Evolutionary conservation across 805 yeast genomes (phyloP).

Genomic region (Schwanniomyces sp.): DNA sequence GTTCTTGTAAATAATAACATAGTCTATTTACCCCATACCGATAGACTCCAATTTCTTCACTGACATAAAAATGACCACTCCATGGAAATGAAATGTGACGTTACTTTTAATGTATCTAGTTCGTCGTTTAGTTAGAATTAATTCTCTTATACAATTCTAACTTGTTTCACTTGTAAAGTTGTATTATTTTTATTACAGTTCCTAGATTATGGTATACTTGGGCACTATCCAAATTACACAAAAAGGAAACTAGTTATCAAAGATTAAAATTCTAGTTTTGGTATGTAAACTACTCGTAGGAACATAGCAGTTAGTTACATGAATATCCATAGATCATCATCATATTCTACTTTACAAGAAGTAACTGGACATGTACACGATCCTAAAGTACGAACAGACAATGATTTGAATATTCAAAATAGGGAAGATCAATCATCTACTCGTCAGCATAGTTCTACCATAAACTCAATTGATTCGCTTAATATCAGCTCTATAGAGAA

Average conservation of each 20-base stretch:
- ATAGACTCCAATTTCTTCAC: background rate
- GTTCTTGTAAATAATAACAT: background rate
- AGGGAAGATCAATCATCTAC: background rate
- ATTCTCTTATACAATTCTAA: too few relatives aligned
- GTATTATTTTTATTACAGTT: background rate
- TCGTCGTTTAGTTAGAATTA: too few relatives aligned
- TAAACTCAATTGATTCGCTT: conserved; percentile 9
- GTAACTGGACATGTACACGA: background rate
- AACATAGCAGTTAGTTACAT: background rate
- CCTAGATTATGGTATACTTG: background rate
- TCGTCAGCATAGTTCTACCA: conserved; percentile 6
- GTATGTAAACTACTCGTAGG: background rate
- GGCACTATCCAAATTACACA: background rate
- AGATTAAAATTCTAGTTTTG: background rate
- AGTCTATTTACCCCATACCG: background rate
- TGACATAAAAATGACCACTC: background rate
- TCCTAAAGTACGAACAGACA: background rate
- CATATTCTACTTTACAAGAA: background rate
- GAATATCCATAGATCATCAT: background rate
- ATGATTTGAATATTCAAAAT: background rate
- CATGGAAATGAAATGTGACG: too few relatives aligned
- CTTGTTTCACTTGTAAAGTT: too few relatives aligned
- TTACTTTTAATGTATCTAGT: too few relatives aligned
- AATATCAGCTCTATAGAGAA: conserved; percentile 7
- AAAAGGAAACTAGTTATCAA: background rate